A percentile compares a stretch with the other conserved stretches of the same genome.
phyloP scores from a whole-genome alignment of 2,329 filamentous ascomycete genomes.

The Colletotrichum salicis region DNA sequence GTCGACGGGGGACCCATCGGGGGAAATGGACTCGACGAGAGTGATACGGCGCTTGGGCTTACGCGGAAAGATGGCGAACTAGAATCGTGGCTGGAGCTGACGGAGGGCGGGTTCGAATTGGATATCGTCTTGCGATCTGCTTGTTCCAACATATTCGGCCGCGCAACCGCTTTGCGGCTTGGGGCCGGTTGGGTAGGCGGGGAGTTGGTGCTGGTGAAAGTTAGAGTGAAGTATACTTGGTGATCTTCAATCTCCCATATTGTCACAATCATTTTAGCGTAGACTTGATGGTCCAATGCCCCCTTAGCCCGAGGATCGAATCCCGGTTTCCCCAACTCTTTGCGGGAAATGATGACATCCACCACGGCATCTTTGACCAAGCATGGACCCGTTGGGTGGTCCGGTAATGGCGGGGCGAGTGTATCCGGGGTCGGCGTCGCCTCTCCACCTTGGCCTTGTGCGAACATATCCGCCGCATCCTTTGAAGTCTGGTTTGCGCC shows the following conservation, averaged over 20 bases:
- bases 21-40: constrained; percentile 71
- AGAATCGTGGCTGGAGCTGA: constrained; percentile 59
- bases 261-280: constrained; percentile 81
- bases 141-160: constrained; percentile 54
- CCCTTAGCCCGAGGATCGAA: constrained; percentile 48
- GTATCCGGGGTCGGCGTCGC: constrained; percentile 50
- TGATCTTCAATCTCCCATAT: constrained; percentile 77
- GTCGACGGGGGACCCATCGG: constrained; percentile 73
- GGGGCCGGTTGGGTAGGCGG: constrained; percentile 45
- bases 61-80: constrained; percentile 56
- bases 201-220: constrained; percentile 73
- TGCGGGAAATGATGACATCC: constrained; percentile 73
- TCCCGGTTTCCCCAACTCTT: constrained; percentile 52
- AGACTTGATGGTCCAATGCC: constrained; percentile 55
- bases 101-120: constrained; percentile 58
- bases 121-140: constrained; percentile 57
- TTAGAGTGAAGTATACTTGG: constrained; percentile 77
- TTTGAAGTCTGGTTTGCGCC: constrained; percentile 40
- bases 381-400: constrained; percentile 39
- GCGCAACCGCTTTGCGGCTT: constrained; percentile 51
- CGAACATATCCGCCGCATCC: constrained; percentile 24
- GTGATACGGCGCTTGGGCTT: constrained; percentile 63
- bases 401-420: constrained; percentile 33
- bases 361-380: constrained; percentile 69
- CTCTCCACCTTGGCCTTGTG: constrained; percentile 42